Conservation (phyloP, 169 alveolate genomes). For the Ichthyophthirius multifiliis region DNA sequence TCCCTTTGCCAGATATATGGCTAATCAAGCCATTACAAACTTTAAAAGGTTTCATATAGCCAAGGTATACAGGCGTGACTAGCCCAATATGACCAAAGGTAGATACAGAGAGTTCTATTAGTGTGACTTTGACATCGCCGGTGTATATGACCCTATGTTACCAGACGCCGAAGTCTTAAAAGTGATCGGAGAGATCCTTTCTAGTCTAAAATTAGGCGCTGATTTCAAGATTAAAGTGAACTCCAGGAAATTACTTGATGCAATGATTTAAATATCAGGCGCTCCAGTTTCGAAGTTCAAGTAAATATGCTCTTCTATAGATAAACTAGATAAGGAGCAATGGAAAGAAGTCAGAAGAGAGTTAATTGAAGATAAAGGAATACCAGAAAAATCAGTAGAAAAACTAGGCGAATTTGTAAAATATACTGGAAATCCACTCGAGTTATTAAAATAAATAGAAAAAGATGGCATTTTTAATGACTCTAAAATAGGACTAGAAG, state of each 20-base stretch:
- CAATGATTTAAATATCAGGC: conserved; percentile 88
- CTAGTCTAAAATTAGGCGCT: conserved; percentile 75
- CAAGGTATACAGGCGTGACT: conserved; percentile 97
- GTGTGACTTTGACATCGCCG: conserved; percentile 97
- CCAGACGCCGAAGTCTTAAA: conserved; percentile 95
- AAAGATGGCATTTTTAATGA: conserved; percentile 47
- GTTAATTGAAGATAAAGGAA: conserved; percentile 90
- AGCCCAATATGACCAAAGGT: conserved; percentile 91
- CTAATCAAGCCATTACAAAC: conserved; percentile 82
- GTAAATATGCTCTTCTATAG: conserved; percentile 93
- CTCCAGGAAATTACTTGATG: conserved; percentile 91
- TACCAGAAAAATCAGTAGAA: conserved; percentile 77
- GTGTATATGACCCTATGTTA: conserved; percentile 87
- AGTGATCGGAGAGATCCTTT: conserved; percentile 87
- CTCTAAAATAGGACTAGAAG: conserved; percentile 54
- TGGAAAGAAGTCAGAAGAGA: conserved; percentile 93
- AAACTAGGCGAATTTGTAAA: conserved; percentile 78
- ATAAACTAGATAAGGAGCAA: conserved; percentile 94
- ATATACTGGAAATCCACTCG: conserved; percentile 78
- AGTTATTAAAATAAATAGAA: conserved; percentile 67
- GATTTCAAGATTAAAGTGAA: conserved; percentile 87
- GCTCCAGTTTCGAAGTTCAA: conserved; percentile 86
- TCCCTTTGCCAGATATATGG: conserved; percentile 96
- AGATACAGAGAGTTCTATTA: conserved; percentile 96
- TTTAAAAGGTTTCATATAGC: conserved; percentile 95